These are phyloP conservation scores for Globisporangium paddicum DNA, from an alignment of 352 stramenopile genomes.

Conservation along the genomic window DNA sequence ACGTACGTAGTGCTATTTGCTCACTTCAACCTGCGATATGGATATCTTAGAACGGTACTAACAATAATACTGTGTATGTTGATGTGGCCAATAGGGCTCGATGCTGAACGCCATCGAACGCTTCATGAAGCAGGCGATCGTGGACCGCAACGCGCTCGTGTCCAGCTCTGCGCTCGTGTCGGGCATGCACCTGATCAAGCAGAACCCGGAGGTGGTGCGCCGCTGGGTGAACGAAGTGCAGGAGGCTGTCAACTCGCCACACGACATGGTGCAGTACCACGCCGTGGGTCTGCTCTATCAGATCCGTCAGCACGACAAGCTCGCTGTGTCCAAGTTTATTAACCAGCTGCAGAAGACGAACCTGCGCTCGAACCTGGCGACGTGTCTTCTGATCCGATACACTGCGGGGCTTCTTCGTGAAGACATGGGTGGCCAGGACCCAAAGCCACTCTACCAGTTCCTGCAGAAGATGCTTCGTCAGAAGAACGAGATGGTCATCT, in stretches of 20 bases:
- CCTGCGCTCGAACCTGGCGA: conserved; percentile 91
- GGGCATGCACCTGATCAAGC: conserved; percentile 93
- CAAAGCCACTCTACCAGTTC: conserved; percentile 83
- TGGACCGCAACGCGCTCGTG: conserved; percentile 97
- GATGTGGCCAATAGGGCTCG: conserved; percentile 29
- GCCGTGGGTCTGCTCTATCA: conserved; percentile 98
- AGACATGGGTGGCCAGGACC: conserved; percentile 78
- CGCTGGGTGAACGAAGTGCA: conserved; percentile 98
- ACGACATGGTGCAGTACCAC: conserved; percentile 99
- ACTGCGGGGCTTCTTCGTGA: conserved; percentile 89
- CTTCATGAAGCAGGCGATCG: conserved; percentile 99
- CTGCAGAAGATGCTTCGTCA: conserved; percentile 96
- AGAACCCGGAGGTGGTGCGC: conserved; percentile 89
- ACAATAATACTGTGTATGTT: not conserved
- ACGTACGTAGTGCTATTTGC: conserved; percentile 41
- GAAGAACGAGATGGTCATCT: conserved; percentile 99
- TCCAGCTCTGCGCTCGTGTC: conserved; percentile 96
- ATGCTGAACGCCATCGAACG: conserved; percentile 91
- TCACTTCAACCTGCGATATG: not conserved
- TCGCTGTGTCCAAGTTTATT: conserved; percentile 97
- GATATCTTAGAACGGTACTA: not conserved
- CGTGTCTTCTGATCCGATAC: conserved; percentile 98
- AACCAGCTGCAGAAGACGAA: conserved; percentile 92
- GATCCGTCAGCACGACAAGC: conserved; percentile 97
- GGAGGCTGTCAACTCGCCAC: conserved; percentile 92